Evolutionary conservation across 2,329 filamentous ascomycete genomes (phyloP).

Genomic region (Verticillium longisporum): DNA sequence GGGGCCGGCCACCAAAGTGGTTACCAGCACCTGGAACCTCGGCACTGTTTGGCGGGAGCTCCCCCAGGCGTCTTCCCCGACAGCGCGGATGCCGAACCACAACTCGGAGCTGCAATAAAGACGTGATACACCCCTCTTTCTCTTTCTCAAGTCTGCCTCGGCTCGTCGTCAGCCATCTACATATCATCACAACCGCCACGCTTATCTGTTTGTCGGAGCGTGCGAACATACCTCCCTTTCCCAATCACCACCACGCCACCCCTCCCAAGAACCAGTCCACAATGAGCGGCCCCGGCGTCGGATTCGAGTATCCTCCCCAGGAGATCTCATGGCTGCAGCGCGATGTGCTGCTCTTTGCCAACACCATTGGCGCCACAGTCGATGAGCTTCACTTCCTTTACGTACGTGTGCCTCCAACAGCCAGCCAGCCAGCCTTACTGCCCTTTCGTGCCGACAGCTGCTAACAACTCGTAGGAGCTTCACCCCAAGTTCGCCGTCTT

Average conservation of each 20-base stretch:
- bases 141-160: not conserved
- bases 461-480: slow-evolving; percentile 55
- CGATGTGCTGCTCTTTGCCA: slow-evolving; percentile 83
- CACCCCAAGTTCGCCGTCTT: slow-evolving; percentile 83
- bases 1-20: not conserved
- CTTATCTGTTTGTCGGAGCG: not conserved
- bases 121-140: not conserved
- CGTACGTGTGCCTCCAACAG: slow-evolving; percentile 41
- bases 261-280: not conserved
- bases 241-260: not conserved
- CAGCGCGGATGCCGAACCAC: not conserved
- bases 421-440: not conserved
- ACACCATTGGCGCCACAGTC: slow-evolving; percentile 76
- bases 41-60: not conserved
- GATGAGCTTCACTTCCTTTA: slow-evolving; percentile 92
- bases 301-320: slow-evolving; percentile 71
- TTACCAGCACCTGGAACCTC: not conserved
- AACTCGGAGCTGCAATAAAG: not conserved
- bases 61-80: not conserved
- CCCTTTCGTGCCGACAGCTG: not conserved
- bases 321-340: slow-evolving; percentile 82
- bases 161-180: not conserved
- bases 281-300: slow-evolving; percentile 45
- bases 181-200: not conserved
- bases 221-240: not conserved